Evolutionary conservation across 306 rosid genomes (phyloP).

Genomic region (Quercus parvula): DNA sequence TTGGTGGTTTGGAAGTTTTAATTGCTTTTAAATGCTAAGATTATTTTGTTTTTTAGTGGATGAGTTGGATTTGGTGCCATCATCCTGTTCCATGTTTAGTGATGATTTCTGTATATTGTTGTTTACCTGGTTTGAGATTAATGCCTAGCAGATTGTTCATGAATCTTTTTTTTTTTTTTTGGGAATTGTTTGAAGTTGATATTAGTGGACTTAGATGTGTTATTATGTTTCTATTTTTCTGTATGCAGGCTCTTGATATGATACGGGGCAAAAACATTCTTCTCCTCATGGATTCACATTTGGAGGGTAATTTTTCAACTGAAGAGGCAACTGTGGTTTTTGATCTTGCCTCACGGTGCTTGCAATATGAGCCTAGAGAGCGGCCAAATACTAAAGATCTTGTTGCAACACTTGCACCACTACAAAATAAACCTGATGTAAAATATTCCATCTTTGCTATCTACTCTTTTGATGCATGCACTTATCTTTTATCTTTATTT

Average conservation of each 20-base stretch:
- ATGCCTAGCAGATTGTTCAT: background rate
- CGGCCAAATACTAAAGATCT: constrained; percentile 66
- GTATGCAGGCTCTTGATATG: constrained; percentile 74
- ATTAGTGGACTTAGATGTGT: background rate
- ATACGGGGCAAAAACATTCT: constrained; percentile 67
- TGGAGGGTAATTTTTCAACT: constrained; percentile 74
- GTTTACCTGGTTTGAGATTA: too few species aligned
- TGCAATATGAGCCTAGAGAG: constrained; percentile 75
- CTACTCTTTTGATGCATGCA: background rate
- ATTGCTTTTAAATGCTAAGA: background rate
- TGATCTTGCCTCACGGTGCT: constrained; percentile 69
- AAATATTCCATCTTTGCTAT: constrained; percentile 2
- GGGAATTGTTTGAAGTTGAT: background rate
- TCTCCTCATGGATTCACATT: constrained; percentile 80
- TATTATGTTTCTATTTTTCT: background rate
- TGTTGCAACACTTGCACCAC: constrained; percentile 48
- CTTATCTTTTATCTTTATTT: background rate
- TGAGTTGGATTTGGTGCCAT: background rate
- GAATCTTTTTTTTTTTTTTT: background rate
- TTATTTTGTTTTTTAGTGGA: background rate
- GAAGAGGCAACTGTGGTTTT: constrained; percentile 79
- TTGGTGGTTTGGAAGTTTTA: background rate
- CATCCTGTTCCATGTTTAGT: too few species aligned
- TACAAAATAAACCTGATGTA: constrained; percentile 68
- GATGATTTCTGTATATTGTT: too few species aligned